Base-by-base conservation (phyloP, 2,329 filamentous ascomycete species). In the Xylaria sp. region DNA sequence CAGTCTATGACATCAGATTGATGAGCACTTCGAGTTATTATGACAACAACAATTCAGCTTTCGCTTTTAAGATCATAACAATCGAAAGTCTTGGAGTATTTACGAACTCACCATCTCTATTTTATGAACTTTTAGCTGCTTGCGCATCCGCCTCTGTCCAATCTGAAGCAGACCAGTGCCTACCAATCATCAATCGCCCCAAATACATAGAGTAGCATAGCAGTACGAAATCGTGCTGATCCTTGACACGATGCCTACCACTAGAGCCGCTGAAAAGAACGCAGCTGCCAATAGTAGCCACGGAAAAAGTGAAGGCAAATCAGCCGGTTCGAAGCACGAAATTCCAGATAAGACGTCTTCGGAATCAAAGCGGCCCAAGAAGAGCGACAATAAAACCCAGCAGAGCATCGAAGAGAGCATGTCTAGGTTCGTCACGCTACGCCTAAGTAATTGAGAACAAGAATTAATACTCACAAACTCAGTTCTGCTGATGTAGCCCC, bases 401-500 rank as follows among this genome's bases (percentile, higher is more conserved):
- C 83, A 83, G 72, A 87, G 84, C 0, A 81, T 88, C 41, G 86
- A 89, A 68, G 84, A 88, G 70, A 83, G 82, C 0, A 77, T 87
- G 51, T 79, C 80, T 10, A 78, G 70, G 77, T 77, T 69, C 15
- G 65, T 52, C 18, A 9, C 28, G 5, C 7, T 48, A 6, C 68
- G 5, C 41, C 41, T 12, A 60, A 39, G 7, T 52, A 46, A 20
- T 15, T 46, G 10, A 48, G 9, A 48, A 37, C 13, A 12, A 46
- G 10, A 61, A 70, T 25, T 37, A 54, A 25, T 58, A 59, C 68
- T 75, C 48, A 72, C 63, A 48, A 58, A 10, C 12, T 4, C 34
- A 77, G 75, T 28, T 70, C 74, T 2, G 73, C 74, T 9, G 71
- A 76, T 64, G 74, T 72, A 13, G 44, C 54, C 10, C 15, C 59